These are phyloP conservation scores for Fraxinus paxiana DNA, from an alignment of 305 asterid species.

Conservation along the genomic window DNA sequence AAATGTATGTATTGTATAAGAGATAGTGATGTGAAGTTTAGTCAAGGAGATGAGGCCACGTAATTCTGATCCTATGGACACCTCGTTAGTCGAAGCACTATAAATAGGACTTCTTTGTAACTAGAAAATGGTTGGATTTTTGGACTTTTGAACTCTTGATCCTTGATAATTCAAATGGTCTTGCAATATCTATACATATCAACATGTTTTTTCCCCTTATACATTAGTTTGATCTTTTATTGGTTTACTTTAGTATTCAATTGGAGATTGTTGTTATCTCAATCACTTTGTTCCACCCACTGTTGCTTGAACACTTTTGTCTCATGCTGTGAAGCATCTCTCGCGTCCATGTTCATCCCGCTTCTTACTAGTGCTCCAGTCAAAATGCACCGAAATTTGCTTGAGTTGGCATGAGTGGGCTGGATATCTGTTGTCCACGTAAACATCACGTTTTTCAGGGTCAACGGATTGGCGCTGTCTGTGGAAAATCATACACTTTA, in stretches of 20 bases:
- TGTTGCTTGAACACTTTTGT: neutral
- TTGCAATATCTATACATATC: neutral
- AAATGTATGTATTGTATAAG: too few relatives aligned
- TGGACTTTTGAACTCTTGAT: neutral
- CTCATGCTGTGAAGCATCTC: too few relatives aligned
- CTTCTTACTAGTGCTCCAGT: neutral
- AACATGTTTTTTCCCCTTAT: neutral
- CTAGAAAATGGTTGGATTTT: neutral
- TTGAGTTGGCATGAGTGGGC: neutral
- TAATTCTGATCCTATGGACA: neutral
- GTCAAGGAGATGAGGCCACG: neutral
- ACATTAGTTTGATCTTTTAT: neutral
- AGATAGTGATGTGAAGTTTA: neutral
- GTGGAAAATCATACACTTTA: too few relatives aligned
- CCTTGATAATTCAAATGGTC: neutral
- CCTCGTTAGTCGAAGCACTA: neutral
- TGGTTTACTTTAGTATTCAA: too few relatives aligned
- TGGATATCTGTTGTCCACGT: neutral
- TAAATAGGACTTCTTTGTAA: neutral
- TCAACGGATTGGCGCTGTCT: neutral
- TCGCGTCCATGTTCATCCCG: neutral
- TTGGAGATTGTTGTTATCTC: neutral
- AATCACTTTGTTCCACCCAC: neutral
- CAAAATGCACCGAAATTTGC: too few relatives aligned
- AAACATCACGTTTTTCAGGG: too few relatives aligned